Evolutionary conservation across 2,329 filamentous ascomycete species (phyloP).

Genomic region (Alternaria infectoria): DNA sequence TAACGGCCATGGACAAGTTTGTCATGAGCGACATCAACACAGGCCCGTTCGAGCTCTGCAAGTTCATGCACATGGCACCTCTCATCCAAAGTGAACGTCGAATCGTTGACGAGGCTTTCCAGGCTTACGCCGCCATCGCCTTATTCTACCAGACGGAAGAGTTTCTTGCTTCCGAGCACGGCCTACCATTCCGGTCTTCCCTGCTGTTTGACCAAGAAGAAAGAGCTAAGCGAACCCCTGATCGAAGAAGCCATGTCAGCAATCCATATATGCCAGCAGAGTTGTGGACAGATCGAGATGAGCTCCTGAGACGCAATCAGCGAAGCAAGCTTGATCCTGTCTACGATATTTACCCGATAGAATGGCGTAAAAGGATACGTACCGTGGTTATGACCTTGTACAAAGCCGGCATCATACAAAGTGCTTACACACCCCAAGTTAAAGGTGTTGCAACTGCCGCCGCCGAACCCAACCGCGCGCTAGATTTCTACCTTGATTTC

Average conservation of each 20-base stretch:
- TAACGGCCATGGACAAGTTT: slow-evolving; percentile 36
- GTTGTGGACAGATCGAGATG: slow-evolving; percentile 50
- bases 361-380: slow-evolving; percentile 52
- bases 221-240: slow-evolving; percentile 48
- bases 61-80: slow-evolving; percentile 24
- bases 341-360: slow-evolving; percentile 41
- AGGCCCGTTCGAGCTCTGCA: slow-evolving; percentile 30
- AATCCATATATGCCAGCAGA: slow-evolving; percentile 46
- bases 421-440: slow-evolving; percentile 31
- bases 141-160: slow-evolving; percentile 29
- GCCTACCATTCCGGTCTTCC: slow-evolving; percentile 45
- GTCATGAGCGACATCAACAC: slow-evolving; percentile 22
- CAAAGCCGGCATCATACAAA: slow-evolving; percentile 53
- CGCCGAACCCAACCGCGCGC: slow-evolving; percentile 45
- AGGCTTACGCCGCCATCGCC: slow-evolving; percentile 27
- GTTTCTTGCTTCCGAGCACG: slow-evolving; percentile 48
- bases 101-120: slow-evolving; percentile 32
- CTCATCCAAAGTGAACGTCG: slow-evolving; percentile 26
- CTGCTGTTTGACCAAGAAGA: slow-evolving; percentile 50
- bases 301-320: slow-evolving; percentile 23
- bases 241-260: slow-evolving; percentile 48
- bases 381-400: slow-evolving; percentile 54
- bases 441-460: slow-evolving; percentile 49
- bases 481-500: slow-evolving; percentile 46
- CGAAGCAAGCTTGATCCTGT: slow-evolving; percentile 8